A percentile compares a stretch with the other conserved stretches of the same genome.
phyloP scores from a whole-genome alignment of 202 grass and related monocot genomes.

The Carex sylvatica region DNA sequence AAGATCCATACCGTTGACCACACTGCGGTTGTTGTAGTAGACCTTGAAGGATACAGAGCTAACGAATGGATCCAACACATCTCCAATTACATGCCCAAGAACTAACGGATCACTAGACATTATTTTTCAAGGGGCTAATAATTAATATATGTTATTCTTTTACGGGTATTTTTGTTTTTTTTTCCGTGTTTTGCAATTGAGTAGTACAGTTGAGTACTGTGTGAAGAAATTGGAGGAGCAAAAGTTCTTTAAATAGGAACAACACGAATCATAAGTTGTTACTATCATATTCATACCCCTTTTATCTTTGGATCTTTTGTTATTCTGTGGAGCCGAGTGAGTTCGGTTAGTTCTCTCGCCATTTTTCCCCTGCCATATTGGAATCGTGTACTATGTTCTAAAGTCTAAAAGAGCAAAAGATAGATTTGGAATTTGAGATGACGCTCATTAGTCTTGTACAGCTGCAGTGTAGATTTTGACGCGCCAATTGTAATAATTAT shows the following conservation, averaged over 20 bases:
- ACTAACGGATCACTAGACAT: slow-evolving; percentile 56
- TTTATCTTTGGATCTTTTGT: neutral
- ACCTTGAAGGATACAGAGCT: slow-evolving; percentile 38
- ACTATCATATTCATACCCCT: neutral
- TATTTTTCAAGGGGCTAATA: neutral
- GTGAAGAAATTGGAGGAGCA: neutral
- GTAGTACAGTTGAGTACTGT: neutral
- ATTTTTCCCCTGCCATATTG: neutral
- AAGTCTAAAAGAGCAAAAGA: too few relatives aligned
- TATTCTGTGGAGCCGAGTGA: neutral
- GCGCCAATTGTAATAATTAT: too few relatives aligned
- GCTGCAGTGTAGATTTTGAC: too few relatives aligned
- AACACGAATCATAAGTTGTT: neutral
- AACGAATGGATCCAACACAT: slow-evolving; percentile 64
- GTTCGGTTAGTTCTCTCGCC: neutral
- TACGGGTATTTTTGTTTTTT: too few relatives aligned
- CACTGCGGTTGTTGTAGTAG: slow-evolving; percentile 31
- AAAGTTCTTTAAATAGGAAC: neutral
- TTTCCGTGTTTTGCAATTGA: neutral
- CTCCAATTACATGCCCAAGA: slow-evolving; percentile 47
- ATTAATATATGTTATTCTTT: neutral
- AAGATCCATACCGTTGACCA: slow-evolving; percentile 61
- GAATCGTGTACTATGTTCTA: neutral
- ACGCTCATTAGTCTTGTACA: neutral
- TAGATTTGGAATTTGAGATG: neutral